Base-by-base conservation (phyloP, 2,329 filamentous ascomycete species). In the Mycosphaerella arachidis region DNA sequence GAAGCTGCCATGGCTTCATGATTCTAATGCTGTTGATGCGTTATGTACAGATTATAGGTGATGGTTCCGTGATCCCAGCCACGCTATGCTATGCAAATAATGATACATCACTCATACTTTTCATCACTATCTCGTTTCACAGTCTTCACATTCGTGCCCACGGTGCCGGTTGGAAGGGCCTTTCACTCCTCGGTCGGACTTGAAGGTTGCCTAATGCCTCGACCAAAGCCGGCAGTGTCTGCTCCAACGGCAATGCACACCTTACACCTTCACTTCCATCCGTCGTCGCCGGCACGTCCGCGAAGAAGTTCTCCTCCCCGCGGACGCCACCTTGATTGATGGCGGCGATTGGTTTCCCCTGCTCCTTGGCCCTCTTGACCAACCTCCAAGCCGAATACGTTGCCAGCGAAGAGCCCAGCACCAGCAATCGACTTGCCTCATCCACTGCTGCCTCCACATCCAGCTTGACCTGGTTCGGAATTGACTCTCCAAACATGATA, bases 361-460 rank as follows among this genome's bases (percentile, higher is more conserved):
- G 83, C 67, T 94, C 90, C 67, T 89, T 87, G 31, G 93, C 94
- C 60, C 87, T 81, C 77, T 92, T 93, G 1, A 89, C 91, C 57
- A 99, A 75, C 59, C 93, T 82, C 92, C 92, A 99, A 0, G 94
- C 94, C 10, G 92, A 96, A 74, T 96, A 97, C 0, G 94, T 97
- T 6, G 94, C 94, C 52, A 97, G 81, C 62, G 91, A 96, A 37
- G 91, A 97, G 4, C 92, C 94, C 16, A 97, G 74, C 8, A 97
- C 83, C 24, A 97, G 79, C 37, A 97, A 75, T 60, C 85, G 84
- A 6, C 86, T 86, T 1, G 91, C 89, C 30, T 82, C 82, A 69
- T 97, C 90, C 53, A 97, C 85, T 12, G 89, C 89, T 30, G 85
- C 77, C 71, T 97, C 92, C 1, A 92, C 93, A 0, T 86, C 86